phyloP scores from a whole-genome alignment of 2,329 filamentous ascomycete genomes.

The Calonectria montana region DNA sequence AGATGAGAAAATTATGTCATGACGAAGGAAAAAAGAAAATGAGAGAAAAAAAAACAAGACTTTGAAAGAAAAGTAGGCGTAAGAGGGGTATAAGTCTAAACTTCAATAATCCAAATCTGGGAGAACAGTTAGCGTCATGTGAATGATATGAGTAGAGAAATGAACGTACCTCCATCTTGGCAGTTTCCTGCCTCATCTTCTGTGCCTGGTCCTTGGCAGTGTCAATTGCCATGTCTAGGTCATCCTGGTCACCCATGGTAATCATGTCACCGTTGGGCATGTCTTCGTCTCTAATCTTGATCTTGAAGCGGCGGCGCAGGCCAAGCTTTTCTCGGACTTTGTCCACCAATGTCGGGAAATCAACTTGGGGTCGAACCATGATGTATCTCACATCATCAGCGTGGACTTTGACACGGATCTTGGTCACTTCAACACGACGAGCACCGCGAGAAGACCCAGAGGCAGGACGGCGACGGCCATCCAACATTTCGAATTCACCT shows the following conservation, averaged over 20 bases:
- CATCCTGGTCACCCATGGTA: conserved; percentile 96
- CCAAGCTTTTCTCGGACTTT: conserved; percentile 90
- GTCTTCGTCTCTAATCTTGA: conserved; percentile 89
- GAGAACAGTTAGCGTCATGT: conserved; percentile 32
- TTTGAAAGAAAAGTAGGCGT: conserved; percentile 32
- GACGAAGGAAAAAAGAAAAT: not conserved
- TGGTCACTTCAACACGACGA: conserved; percentile 74
- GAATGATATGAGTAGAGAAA: not conserved
- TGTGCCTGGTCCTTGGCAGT: conserved; percentile 74
- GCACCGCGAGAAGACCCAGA: conserved; percentile 65
- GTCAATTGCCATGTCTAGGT: conserved; percentile 88
- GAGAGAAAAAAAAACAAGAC: not conserved
- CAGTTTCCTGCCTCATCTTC: conserved; percentile 82
- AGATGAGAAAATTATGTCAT: conserved; percentile 13
- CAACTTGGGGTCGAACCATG: conserved; percentile 79
- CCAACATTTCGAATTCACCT: conserved; percentile 83
- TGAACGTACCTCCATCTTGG: conserved; percentile 90
- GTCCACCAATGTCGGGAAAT: conserved; percentile 81
- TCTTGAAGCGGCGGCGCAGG: conserved; percentile 81
- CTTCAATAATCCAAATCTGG: conserved; percentile 61
- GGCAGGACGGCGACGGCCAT: conserved; percentile 57
- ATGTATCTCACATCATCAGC: conserved; percentile 92
- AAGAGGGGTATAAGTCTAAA: conserved; percentile 48
- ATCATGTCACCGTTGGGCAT: conserved; percentile 87
- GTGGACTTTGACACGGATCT: conserved; percentile 93